phyloP scores from a whole-genome alignment of 106 monocot genomes.

The Dendrobium chrysotoxum region DNA sequence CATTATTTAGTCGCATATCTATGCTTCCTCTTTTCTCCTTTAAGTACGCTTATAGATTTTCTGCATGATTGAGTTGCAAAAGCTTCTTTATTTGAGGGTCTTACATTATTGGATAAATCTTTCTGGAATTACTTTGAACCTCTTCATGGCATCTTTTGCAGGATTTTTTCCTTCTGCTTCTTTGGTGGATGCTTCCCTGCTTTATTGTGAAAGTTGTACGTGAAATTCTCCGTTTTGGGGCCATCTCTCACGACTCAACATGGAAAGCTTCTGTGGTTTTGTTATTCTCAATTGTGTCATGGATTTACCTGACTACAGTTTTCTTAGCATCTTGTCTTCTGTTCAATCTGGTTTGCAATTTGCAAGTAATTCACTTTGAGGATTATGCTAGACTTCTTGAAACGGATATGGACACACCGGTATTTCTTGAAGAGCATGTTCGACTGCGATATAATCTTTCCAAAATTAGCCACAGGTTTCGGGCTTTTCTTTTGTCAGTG shows the following conservation, averaged over 20 bases:
- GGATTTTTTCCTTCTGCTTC: conserved; percentile 45
- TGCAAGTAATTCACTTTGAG: conserved; percentile 87
- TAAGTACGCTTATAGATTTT: background rate
- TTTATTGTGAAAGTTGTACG: conserved; percentile 45
- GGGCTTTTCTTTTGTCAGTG: conserved; percentile 54
- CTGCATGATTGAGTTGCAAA: background rate
- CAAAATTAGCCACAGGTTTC: conserved; percentile 89
- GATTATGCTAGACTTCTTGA: conserved; percentile 60
- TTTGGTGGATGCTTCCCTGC: conserved; percentile 73
- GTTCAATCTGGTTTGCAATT: conserved; percentile 72
- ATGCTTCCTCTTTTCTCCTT: background rate
- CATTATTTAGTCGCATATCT: background rate
- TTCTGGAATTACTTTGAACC: background rate
- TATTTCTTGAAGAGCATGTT: conserved; percentile 61
- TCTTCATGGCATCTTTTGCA: conserved; percentile 19
- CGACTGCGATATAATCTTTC: conserved; percentile 66
- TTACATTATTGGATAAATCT: background rate
- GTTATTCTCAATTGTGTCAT: conserved; percentile 54
- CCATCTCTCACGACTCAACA: conserved; percentile 28
- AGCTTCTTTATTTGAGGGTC: background rate
- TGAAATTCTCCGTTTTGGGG: conserved; percentile 40
- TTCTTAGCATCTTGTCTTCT: conserved; percentile 58
- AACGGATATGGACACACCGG: conserved; percentile 35
- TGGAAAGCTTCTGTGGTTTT: conserved; percentile 44
- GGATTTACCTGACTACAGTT: conserved; percentile 64